These are phyloP conservation scores for maize (Zea mays) DNA, from an alignment of 176 grass and related monocot species.

Conservation along the genomic window DNA sequence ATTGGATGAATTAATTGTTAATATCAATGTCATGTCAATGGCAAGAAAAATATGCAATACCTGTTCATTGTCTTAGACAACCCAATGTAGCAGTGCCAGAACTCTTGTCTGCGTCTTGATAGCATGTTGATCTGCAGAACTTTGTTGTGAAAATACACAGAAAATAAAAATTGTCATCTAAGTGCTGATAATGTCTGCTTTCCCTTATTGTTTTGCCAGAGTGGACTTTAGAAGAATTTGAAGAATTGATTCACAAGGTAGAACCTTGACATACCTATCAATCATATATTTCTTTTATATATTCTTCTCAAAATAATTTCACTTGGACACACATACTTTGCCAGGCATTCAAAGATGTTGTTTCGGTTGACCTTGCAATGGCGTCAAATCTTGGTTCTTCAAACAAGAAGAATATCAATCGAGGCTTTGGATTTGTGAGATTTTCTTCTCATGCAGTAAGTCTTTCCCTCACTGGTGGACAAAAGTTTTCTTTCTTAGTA, in stretches of 20 bases:
- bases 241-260: conserved; percentile 76
- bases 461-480: conserved; percentile 23
- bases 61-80: not conserved
- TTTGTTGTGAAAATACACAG: conserved; percentile 9
- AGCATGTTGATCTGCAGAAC: conserved; percentile 23
- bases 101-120: not conserved
- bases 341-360: conserved; percentile 75
- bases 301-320: not conserved
- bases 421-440: conserved; percentile 80
- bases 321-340: conserved; percentile 8
- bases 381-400: conserved; percentile 50
- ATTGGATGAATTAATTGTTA: conserved; percentile 8
- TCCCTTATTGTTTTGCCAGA: conserved; percentile 48
- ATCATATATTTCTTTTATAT: not conserved
- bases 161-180: conserved; percentile 13
- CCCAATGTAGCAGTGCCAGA: not conserved
- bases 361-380: conserved; percentile 74
- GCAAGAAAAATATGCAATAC: not conserved
- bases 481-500: not conserved
- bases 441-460: conserved; percentile 84
- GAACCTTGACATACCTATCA: conserved; percentile 12
- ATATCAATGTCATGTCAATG: not conserved
- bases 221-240: conserved; percentile 74
- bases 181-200: conserved; percentile 24
- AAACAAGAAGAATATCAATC: conserved; percentile 56